Evolutionary conservation across 2,329 filamentous ascomycete species (phyloP).

Genomic region (Coccinonectria pachysandricola): DNA sequence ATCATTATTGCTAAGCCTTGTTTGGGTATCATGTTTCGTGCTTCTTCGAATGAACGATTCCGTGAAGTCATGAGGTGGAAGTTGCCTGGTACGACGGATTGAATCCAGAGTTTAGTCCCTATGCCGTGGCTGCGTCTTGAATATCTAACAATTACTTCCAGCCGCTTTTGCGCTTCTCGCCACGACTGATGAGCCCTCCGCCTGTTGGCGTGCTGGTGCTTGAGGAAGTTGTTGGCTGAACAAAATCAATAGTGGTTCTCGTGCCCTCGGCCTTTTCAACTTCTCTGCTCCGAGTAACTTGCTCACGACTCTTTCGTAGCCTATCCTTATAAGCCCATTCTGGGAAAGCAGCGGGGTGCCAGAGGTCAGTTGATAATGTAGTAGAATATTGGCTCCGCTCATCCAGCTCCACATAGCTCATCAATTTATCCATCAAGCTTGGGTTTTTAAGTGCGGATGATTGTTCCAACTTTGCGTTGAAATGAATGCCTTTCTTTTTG

Average conservation of each 20-base stretch:
- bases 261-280: slow-evolving; percentile 32
- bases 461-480: slow-evolving; percentile 62
- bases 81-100: no score
- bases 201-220: slow-evolving; percentile 11
- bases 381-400: slow-evolving; percentile 54
- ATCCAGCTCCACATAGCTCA: slow-evolving; percentile 50
- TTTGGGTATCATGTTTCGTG: slow-evolving; percentile 1
- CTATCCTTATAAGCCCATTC: slow-evolving; percentile 41
- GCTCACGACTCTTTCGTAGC: slow-evolving; percentile 39
- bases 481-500: slow-evolving; percentile 69
- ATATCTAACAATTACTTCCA: slow-evolving; percentile 26
- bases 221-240: slow-evolving; percentile 21
- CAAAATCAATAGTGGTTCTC: slow-evolving; percentile 39
- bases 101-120: no score
- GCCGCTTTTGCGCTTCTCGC: slow-evolving; percentile 25
- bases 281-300: slow-evolving; percentile 33
- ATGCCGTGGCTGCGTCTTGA: no score
- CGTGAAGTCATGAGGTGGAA: no score
- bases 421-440: slow-evolving; percentile 58
- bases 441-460: slow-evolving; percentile 63
- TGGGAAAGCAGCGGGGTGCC: slow-evolving; percentile 48
- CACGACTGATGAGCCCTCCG: slow-evolving; percentile 14
- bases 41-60: no score
- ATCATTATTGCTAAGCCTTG: slow-evolving; percentile 7
- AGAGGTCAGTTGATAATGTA: slow-evolving; percentile 44